Conservation (phyloP, 2,329 filamentous ascomycete genomes). For the Scopulariopsis brevicaulis region DNA sequence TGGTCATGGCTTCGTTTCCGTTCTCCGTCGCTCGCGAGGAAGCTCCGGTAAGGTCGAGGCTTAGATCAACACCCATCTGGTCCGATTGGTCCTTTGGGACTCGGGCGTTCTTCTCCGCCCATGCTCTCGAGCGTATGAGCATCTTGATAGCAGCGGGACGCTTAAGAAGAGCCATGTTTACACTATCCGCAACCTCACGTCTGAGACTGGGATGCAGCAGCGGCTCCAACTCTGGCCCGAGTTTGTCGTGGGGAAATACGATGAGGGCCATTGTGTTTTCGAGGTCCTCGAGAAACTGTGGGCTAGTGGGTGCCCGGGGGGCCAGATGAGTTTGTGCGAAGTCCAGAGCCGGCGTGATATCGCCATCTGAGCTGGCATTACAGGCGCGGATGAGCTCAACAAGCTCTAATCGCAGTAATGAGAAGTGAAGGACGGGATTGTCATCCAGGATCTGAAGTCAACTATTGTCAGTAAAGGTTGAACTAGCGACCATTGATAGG, state of each 20-base stretch:
- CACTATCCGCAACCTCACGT: conserved; percentile 70
- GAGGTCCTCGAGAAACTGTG: conserved; percentile 72
- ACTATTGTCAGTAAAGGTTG: not conserved
- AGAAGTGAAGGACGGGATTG: conserved; percentile 76
- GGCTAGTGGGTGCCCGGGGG: conserved; percentile 72
- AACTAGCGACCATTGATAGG: not conserved
- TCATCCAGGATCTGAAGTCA: conserved; percentile 67
- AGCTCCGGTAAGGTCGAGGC: conserved; percentile 17
- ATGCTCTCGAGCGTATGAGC: conserved; percentile 71
- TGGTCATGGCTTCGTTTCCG: conserved; percentile 40
- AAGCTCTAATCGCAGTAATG: conserved; percentile 78
- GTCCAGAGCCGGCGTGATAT: conserved; percentile 52
- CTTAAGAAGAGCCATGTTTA: conserved; percentile 79
- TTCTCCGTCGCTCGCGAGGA: conserved; percentile 21
- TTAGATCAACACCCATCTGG: conserved; percentile 23
- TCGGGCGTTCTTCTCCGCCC: conserved; percentile 61
- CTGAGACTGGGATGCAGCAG: conserved; percentile 72
- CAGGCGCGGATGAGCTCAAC: conserved; percentile 83
- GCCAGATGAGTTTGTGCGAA: conserved; percentile 85
- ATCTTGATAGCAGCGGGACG: conserved; percentile 69
- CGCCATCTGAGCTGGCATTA: conserved; percentile 54
- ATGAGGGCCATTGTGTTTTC: conserved; percentile 90
- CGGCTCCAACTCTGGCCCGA: conserved; percentile 63
- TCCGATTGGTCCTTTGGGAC: conserved; percentile 19
- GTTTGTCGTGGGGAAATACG: conserved; percentile 72